These are phyloP conservation scores for Erigeron philadelphicus DNA, from an alignment of 140 eudicot genomes.

Conservation along the genomic window DNA sequence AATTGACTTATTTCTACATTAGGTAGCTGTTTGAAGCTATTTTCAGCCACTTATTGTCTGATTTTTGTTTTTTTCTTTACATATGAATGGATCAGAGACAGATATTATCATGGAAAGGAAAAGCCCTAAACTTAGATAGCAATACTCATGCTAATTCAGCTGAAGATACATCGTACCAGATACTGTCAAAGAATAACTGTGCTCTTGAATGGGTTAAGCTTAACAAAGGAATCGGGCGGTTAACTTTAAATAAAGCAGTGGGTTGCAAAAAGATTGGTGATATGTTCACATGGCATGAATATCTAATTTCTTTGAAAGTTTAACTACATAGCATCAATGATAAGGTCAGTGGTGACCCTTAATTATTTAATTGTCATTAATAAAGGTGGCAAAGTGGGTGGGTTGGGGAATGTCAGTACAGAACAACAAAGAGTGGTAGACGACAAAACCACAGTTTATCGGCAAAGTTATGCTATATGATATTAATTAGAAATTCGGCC, in stretches of 20 bases:
- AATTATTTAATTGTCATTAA: neutral
- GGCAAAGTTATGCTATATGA: no score
- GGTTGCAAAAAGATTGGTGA: conserved; percentile 38
- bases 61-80: neutral
- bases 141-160: conserved; percentile 95
- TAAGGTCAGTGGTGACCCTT: conserved; percentile 44
- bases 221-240: conserved; percentile 86
- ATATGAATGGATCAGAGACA: conserved; percentile 60
- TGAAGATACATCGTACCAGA: conserved; percentile 76
- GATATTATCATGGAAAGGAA: conserved; percentile 79
- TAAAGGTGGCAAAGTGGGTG: neutral
- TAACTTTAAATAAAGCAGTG: conserved; percentile 59
- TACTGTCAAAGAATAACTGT: conserved; percentile 69
- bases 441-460: no score
- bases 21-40: neutral
- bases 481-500: no score
- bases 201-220: conserved; percentile 94
- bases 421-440: no score
- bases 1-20: neutral
- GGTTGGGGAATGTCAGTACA: neutral
- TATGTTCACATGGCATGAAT: conserved; percentile 59
- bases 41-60: neutral
- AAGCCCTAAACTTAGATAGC: conserved; percentile 55
- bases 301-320: conserved; percentile 49
- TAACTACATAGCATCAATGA: conserved; percentile 57